A percentile compares a stretch with the other conserved stretches of the same genome.
These are phyloP conservation scores for barrel medic (Medicago truncatula) DNA, from an alignment of 306 rosid species.

Conservation along the genomic window MtrunA17r5.0-ANR NC_053043.1:45579501-45580000, in stretches of 20 bases:
- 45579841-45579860: too few species aligned
- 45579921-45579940: too few species aligned
- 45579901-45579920: background rate
- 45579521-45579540: conserved; percentile 1
- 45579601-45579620: background rate
- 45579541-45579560: conserved; percentile 26
- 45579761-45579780: background rate
- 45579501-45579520: conserved; percentile 40
- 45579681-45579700: background rate
- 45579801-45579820: background rate
- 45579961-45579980: background rate
- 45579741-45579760: conserved; percentile 13
- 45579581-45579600: conserved; percentile 1
- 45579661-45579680: conserved; percentile 3
- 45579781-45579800: background rate
- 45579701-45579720: background rate
- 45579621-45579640: conserved; percentile 35
- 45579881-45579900: background rate
- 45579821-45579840: background rate
- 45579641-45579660: background rate
- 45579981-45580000: background rate
- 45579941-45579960: too few species aligned
- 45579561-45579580: conserved; percentile 36
- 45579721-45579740: background rate
- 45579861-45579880: too few species aligned